Evolutionary conservation across 2,329 filamentous ascomycete genomes (phyloP), one percentile per base, ranked within the genome.

Genomic region (Fusarium metavorans): DNA sequence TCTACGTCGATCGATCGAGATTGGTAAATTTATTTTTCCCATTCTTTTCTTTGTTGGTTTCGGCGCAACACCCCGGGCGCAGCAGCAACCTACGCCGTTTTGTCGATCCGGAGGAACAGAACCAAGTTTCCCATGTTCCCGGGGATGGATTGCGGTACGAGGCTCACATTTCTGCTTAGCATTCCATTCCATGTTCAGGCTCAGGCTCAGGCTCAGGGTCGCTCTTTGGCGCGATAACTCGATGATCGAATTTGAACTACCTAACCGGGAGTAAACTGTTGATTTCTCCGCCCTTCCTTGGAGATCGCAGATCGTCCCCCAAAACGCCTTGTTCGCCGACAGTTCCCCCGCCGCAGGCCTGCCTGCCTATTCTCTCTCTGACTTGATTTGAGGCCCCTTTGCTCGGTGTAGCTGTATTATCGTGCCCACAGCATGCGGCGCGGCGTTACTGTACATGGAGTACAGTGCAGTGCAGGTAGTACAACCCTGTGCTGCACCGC

Each of bases 321-420:
- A 30, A 73, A 77, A 78, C 76, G 76, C 76, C 76, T 71, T 72
- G 58, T 76, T 76, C 76, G 72, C 76, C 70, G 52, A 41, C 41
- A 58, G 37, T 64, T 62, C 41, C 67, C 66, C 76, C 62, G 61
- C 41, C 43, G 30, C 27, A 30, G 27, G 39, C 43, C 32, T 66
- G 67, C 32, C 35, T 66, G 67, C 32, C n/a, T 58, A 32, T 45
- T n/a, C 41, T 57, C n/a, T 35, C 45, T 20, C 25, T 14, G 18
- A n/a, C 50, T 54, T 32, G 50, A 20, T 54, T 54, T 52, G 48
- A 52, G 48, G 3, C 48, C 48, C 48, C 23, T n/a, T 57, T 58
- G 23, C 57, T 64, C 41, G 57, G 72, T 56, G 67, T 65, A 62
- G 50, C 50, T 37, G 56, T 60, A 57, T 64, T 6, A 37, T 50